Conservation (phyloP, 345 rosid species). For the Aegle marmelos region DNA sequence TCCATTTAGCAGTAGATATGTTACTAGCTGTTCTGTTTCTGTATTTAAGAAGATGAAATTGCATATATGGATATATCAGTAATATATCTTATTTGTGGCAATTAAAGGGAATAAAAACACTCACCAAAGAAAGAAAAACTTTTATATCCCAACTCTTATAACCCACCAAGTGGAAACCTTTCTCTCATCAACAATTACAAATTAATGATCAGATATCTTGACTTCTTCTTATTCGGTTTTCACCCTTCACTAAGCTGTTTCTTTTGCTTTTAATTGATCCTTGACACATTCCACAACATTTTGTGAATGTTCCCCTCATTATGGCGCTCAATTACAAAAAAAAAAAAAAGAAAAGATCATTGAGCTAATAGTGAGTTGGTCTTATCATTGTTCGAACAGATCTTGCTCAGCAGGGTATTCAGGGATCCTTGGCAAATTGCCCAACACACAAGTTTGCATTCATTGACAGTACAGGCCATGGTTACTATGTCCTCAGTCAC, state of each 20-base stretch:
- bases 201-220: background rate
- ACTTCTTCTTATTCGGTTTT: no score
- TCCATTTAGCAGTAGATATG: background rate
- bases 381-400: constrained; percentile 13
- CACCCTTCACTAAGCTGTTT: no score
- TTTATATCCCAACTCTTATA: background rate
- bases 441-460: constrained; percentile 7
- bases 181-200: background rate
- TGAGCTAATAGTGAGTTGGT: constrained; percentile 13
- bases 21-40: background rate
- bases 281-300: background rate
- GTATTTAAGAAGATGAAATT: background rate
- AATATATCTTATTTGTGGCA: background rate
- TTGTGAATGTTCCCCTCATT: constrained; percentile 10
- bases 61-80: background rate
- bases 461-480: constrained; percentile 5
- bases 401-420: constrained; percentile 10
- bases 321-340: background rate
- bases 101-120: background rate
- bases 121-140: background rate
- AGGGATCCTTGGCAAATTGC: background rate
- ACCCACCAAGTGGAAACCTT: background rate
- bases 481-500: background rate
- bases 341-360: background rate
- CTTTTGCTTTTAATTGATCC: background rate